phyloP scores from a whole-genome alignment of 768 basidiomycete species.

The Hortiboletus campestris region DNA sequence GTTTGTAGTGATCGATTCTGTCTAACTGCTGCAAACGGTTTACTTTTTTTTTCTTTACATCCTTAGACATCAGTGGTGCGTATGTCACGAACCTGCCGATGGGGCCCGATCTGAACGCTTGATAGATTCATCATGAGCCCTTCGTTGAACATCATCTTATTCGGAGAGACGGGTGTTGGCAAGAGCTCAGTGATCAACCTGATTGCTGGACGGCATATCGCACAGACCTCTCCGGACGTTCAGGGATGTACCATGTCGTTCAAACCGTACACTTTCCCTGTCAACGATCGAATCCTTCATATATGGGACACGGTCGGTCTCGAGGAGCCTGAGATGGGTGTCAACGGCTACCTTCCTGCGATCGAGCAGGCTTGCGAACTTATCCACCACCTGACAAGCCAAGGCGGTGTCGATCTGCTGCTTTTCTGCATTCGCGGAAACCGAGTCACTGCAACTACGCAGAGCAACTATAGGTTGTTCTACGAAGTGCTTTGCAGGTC shows the following conservation, averaged over 20 bases:
- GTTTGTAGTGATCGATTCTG: not conserved
- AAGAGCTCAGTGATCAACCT: slow-evolving; percentile 36
- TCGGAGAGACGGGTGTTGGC: slow-evolving; percentile 43
- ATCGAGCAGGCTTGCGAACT: slow-evolving; percentile 33
- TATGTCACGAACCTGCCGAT: slow-evolving; percentile 3
- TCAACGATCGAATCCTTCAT: slow-evolving; percentile 14
- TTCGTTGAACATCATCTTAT: slow-evolving; percentile 40
- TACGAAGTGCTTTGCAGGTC: slow-evolving; percentile 41
- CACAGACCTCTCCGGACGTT: slow-evolving; percentile 26
- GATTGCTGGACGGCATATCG: slow-evolving; percentile 27
- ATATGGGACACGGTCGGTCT: slow-evolving; percentile 39
- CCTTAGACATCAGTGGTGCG: slow-evolving; percentile 10
- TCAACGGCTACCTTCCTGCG: slow-evolving; percentile 26
- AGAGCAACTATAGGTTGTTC: slow-evolving; percentile 42
- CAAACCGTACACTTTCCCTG: slow-evolving; percentile 25
- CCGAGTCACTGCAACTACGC: slow-evolving; percentile 36
- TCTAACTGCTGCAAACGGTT: not conserved
- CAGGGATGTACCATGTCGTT: slow-evolving; percentile 39
- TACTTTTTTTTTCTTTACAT: not conserved
- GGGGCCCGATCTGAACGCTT: slow-evolving; percentile 14
- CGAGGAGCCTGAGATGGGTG: slow-evolving; percentile 29
- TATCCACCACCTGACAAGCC: slow-evolving; percentile 28
- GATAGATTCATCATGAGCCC: slow-evolving; percentile 18
- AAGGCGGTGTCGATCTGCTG: slow-evolving; percentile 40
- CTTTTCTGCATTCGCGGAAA: slow-evolving; percentile 43